Percentiles rank a stretch among this genome's conserved stretches.
Conservation (phyloP, 352 stramenopile species). For the Pythium brachiatum region DNA sequence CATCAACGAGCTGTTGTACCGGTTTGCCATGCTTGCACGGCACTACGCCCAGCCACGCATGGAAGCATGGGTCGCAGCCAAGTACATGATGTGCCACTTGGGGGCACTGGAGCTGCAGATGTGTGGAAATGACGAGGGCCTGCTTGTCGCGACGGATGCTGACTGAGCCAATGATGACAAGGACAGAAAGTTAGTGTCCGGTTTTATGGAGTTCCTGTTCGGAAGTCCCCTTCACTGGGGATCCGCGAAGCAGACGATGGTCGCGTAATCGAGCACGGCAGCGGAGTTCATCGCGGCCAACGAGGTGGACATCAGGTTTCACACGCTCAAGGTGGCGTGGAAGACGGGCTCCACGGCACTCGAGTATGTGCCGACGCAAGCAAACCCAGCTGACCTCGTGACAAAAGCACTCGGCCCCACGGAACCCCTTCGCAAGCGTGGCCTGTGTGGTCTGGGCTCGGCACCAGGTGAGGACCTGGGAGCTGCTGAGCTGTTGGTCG, state of each 20-base stretch:
- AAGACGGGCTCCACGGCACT: conserved; percentile 12
- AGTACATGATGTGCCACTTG: not conserved
- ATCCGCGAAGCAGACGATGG: conserved; percentile 21
- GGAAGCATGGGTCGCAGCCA: not conserved
- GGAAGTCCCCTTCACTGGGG: conserved; percentile 19
- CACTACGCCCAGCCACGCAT: not conserved
- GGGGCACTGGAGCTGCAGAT: not conserved
- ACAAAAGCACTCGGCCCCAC: conserved; percentile 17
- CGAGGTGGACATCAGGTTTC: conserved; percentile 20
- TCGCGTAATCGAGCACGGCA: conserved; percentile 22
- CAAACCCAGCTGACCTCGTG: conserved; percentile 18
- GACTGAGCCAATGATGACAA: conserved; percentile 22
- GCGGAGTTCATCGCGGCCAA: conserved; percentile 20
- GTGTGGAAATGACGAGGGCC: not conserved
- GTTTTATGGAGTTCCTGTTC: conserved; percentile 17
- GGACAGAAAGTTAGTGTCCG: conserved; percentile 23
- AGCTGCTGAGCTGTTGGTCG: too few species aligned
- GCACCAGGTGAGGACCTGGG: not conserved
- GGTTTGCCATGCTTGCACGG: conserved; percentile 6
- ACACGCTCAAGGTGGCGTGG: conserved; percentile 15
- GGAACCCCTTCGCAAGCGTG: conserved; percentile 11
- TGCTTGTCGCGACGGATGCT: conserved; percentile 13
- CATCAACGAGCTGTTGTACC: conserved; percentile 2
- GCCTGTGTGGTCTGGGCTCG: not conserved
- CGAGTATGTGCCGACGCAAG: conserved; percentile 16